These are phyloP conservation scores for Quercus variabilis DNA, from an alignment of 306 rosid genomes.

Conservation along the genomic window DNA sequence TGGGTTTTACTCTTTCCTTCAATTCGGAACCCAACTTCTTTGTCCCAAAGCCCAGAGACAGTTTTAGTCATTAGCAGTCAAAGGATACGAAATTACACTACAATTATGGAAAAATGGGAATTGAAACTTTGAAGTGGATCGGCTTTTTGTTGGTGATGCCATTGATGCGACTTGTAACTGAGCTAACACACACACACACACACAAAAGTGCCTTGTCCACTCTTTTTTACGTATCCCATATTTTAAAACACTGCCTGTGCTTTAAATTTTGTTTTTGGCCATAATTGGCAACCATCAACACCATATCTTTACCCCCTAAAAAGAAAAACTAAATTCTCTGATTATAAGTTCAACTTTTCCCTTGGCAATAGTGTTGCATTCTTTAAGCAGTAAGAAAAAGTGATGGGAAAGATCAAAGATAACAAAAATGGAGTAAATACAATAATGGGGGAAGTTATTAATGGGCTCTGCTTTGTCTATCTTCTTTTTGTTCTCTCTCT, in stretches of 20 bases:
- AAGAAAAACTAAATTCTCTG: slow-evolving; percentile 21
- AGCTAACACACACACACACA: not conserved
- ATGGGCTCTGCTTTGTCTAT: no score
- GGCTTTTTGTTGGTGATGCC: slow-evolving; percentile 10
- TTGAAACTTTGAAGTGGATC: not conserved
- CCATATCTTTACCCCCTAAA: not conserved
- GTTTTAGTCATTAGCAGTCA: slow-evolving; percentile 18
- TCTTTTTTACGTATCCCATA: slow-evolving; percentile 5
- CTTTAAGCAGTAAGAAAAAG: not conserved
- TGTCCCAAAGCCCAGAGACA: slow-evolving; percentile 31
- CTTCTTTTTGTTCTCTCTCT: no score
- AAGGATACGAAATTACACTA: slow-evolving; percentile 15
- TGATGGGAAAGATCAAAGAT: no score
- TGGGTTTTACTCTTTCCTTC: not conserved
- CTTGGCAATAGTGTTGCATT: not conserved
- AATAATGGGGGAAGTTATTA: no score
- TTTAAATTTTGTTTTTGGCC: not conserved
- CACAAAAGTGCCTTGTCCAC: not conserved
- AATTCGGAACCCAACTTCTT: slow-evolving; percentile 15
- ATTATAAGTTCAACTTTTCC: not conserved
- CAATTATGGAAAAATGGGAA: slow-evolving; percentile 25
- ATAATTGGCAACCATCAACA: slow-evolving; percentile 6
- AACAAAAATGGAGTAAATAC: no score
- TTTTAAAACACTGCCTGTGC: not conserved
- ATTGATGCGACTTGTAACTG: slow-evolving; percentile 43